Percentiles rank a stretch among this genome's conserved stretches.
Conservation (phyloP, 805 yeast genomes). For the Kodamaea jinghongensis region DNA sequence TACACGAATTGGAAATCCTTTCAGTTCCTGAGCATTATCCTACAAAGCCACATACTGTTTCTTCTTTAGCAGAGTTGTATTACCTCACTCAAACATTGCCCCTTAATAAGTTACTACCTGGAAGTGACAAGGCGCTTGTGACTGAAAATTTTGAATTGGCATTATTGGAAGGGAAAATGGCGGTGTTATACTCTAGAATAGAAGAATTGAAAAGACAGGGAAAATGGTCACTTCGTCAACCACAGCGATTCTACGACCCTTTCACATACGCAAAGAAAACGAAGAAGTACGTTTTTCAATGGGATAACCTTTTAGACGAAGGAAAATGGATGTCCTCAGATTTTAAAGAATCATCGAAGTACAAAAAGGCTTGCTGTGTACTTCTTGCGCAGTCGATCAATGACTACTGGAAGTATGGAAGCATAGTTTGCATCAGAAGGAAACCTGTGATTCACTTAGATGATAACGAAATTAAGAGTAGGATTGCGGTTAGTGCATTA, state of each 20-base stretch:
- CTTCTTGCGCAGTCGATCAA: slow-evolving; percentile 67
- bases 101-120: slow-evolving; percentile 71
- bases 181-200: slow-evolving; percentile 84
- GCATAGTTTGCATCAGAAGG: slow-evolving; percentile 56
- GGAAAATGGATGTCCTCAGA: slow-evolving; percentile 83
- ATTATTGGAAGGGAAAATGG: slow-evolving; percentile 83
- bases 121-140: slow-evolving; percentile 81
- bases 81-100: slow-evolving; percentile 89
- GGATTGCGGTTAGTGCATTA: too few relatives aligned
- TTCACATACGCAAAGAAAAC: slow-evolving; percentile 27
- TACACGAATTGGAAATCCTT: slow-evolving; percentile 35
- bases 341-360: slow-evolving; percentile 65
- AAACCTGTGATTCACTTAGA: slow-evolving; percentile 37
- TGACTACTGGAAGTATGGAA: slow-evolving; percentile 80
- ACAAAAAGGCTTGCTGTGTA: slow-evolving; percentile 67
- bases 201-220: slow-evolving; percentile 87
- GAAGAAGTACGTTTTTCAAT: slow-evolving; percentile 48
- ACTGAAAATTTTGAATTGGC: slow-evolving; percentile 86
- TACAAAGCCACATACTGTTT: slow-evolving; percentile 35
- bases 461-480: slow-evolving; percentile 7
- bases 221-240: slow-evolving; percentile 91
- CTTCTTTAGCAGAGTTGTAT: slow-evolving; percentile 79
- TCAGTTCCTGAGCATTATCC: slow-evolving; percentile 44
- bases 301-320: slow-evolving; percentile 75
- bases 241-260: slow-evolving; percentile 69